Evolutionary conservation across 345 rosid genomes (phyloP).

Genomic region (Aquilaria yunnanensis): DNA sequence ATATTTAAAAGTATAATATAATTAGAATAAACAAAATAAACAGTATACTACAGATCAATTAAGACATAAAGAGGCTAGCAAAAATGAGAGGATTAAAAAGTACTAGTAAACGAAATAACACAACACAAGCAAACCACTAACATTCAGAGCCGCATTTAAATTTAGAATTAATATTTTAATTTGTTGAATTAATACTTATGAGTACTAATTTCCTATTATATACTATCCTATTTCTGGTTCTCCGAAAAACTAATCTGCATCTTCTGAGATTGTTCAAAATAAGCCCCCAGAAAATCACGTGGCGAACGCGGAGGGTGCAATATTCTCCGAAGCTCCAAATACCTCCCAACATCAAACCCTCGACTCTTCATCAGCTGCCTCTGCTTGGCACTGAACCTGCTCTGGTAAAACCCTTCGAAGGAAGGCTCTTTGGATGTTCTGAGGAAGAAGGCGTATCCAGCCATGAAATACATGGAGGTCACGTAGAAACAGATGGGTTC

Average conservation of each 20-base stretch:
- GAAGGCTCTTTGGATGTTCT: slow-evolving; percentile 81
- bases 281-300: background rate
- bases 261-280: slow-evolving; percentile 5
- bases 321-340: slow-evolving; percentile 42
- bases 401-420: slow-evolving; percentile 75
- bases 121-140: no score
- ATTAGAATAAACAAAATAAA: no score
- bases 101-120: no score
- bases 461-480: slow-evolving; percentile 68
- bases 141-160: no score
- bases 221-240: no score
- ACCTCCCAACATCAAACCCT: slow-evolving; percentile 50
- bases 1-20: no score
- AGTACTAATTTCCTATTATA: no score
- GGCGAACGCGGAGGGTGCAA: slow-evolving; percentile 17
- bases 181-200: no score
- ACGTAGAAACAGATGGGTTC: slow-evolving; percentile 92
- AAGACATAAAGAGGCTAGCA: no score
- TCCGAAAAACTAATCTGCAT: background rate
- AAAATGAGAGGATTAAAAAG: no score
- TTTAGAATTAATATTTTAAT: no score
- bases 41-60: no score
- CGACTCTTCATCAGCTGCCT: slow-evolving; percentile 39
- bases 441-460: slow-evolving; percentile 75
- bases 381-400: slow-evolving; percentile 65